phyloP scores from a whole-genome alignment of 192 early-diverging fungal genomes.

The Entomortierella parvispora region DNA sequence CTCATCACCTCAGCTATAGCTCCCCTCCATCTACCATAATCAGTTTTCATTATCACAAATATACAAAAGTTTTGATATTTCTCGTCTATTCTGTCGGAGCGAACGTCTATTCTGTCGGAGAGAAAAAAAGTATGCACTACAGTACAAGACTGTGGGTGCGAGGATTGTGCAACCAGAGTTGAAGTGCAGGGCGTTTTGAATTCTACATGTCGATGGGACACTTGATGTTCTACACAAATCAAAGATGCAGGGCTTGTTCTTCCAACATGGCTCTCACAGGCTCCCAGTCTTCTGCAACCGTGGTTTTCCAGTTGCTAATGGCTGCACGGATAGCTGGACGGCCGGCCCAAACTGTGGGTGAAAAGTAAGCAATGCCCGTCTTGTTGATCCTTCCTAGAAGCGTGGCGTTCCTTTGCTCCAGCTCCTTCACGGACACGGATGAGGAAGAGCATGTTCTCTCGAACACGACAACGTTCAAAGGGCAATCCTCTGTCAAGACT shows the following conservation, averaged over 20 bases:
- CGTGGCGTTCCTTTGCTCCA: constrained; percentile 27
- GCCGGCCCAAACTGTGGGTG: constrained; percentile 60
- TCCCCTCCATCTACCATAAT: not conserved
- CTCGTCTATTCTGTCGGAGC: too few species aligned
- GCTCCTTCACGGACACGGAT: not conserved
- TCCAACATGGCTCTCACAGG: constrained; percentile 26
- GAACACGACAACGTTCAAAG: constrained; percentile 50
- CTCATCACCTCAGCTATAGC: not conserved
- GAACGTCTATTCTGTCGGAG: too few species aligned
- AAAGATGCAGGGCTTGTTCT: constrained; percentile 18
- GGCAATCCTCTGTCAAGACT: constrained; percentile 33
- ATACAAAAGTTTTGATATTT: not conserved
- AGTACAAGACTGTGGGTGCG: too few species aligned
- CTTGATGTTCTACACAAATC: not conserved
- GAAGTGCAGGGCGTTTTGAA: too few species aligned
- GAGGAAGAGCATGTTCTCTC: not conserved
- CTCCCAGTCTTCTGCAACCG: constrained; percentile 29
- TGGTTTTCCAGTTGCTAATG: constrained; percentile 60
- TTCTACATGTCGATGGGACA: too few species aligned
- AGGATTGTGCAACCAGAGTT: too few species aligned
- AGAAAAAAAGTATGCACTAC: too few species aligned
- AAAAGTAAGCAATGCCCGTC: constrained; percentile 56
- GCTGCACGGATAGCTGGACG: constrained; percentile 58
- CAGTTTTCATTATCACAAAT: not conserved
- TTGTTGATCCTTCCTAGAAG: constrained; percentile 56